These are phyloP conservation scores for Lepraria neglecta DNA, from an alignment of 495 filamentous ascomycete genomes.

Conservation along the genomic window DNA sequence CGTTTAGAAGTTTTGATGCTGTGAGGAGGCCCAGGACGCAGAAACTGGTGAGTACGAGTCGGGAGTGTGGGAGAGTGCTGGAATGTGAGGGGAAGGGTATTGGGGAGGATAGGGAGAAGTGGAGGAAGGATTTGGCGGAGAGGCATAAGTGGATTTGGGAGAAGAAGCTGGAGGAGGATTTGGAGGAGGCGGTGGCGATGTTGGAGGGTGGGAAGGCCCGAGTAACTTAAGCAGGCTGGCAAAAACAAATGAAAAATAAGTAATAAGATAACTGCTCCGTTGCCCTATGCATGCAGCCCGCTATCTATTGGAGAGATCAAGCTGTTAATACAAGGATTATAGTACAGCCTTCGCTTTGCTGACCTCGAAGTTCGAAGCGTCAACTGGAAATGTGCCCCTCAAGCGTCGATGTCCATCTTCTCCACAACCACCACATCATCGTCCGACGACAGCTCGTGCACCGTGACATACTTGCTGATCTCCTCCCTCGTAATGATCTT, in stretches of 20 bases:
- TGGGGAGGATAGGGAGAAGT: slow-evolving; percentile 19
- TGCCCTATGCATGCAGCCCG: not conserved
- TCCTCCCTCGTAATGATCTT: slow-evolving; percentile 88
- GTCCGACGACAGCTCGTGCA: slow-evolving; percentile 67
- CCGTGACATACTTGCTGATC: slow-evolving; percentile 88
- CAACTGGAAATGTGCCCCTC: not conserved
- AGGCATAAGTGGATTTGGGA: slow-evolving; percentile 30
- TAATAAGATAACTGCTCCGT: not conserved
- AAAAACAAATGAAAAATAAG: not conserved
- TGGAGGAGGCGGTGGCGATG: slow-evolving; percentile 31
- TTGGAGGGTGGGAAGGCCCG: slow-evolving; percentile 12
- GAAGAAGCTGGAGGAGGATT: slow-evolving; percentile 32
- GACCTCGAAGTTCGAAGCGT: not conserved
- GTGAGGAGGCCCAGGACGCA: slow-evolving; percentile 39
- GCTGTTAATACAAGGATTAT: slow-evolving; percentile 24
- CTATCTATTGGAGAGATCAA: not conserved
- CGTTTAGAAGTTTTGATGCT: slow-evolving; percentile 23
- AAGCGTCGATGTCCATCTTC: slow-evolving; percentile 86
- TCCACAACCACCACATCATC: slow-evolving; percentile 59
- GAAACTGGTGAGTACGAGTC: slow-evolving; percentile 44
- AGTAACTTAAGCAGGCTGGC: not conserved
- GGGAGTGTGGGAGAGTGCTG: slow-evolving; percentile 19
- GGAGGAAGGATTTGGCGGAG: slow-evolving; percentile 23
- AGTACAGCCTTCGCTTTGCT: slow-evolving; percentile 11
- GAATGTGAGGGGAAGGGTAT: slow-evolving; percentile 19